phyloP scores from a whole-genome alignment of 192 early-diverging fungal genomes.

The Chytriomyces sp. region DNA sequence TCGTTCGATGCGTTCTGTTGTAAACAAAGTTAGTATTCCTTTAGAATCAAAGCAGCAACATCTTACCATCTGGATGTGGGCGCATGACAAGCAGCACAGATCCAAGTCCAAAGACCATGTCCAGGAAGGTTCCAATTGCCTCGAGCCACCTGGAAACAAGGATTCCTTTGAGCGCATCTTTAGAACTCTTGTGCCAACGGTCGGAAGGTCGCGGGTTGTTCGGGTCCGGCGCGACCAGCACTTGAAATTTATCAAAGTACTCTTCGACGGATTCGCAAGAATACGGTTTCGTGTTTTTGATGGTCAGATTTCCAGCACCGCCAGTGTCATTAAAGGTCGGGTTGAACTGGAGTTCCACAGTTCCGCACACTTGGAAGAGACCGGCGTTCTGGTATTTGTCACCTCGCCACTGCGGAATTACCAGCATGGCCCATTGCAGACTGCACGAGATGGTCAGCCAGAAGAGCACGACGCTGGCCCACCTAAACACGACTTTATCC shows the following conservation, averaged over 20 bases:
- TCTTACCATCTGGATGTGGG: neutral
- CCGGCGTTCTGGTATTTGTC: neutral
- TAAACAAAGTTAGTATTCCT: too few relatives aligned
- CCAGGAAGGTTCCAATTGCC: conserved; percentile 4
- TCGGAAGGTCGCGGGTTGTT: neutral
- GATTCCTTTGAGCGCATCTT: neutral
- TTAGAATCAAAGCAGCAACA: too few relatives aligned
- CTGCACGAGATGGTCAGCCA: neutral
- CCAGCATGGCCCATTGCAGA: neutral
- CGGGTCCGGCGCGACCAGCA: neutral
- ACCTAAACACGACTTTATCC: too few relatives aligned
- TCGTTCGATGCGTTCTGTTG: too few relatives aligned
- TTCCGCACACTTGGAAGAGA: conserved; percentile 9
- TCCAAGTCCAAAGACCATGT: conserved; percentile 4
- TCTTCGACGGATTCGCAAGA: neutral
- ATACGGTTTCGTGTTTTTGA: neutral
- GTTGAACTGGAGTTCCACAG: conserved; percentile 10
- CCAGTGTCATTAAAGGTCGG: neutral
- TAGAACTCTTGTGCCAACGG: neutral
- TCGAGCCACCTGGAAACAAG: conserved; percentile 1
- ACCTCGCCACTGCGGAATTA: neutral
- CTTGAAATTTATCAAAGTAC: neutral
- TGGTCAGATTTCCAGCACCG: conserved; percentile 7
- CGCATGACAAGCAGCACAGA: conserved; percentile 5
- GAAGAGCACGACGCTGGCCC: neutral